phyloP scores from a whole-genome alignment of 2,329 filamentous ascomycete species.

The Neonectria ditissima region DNA sequence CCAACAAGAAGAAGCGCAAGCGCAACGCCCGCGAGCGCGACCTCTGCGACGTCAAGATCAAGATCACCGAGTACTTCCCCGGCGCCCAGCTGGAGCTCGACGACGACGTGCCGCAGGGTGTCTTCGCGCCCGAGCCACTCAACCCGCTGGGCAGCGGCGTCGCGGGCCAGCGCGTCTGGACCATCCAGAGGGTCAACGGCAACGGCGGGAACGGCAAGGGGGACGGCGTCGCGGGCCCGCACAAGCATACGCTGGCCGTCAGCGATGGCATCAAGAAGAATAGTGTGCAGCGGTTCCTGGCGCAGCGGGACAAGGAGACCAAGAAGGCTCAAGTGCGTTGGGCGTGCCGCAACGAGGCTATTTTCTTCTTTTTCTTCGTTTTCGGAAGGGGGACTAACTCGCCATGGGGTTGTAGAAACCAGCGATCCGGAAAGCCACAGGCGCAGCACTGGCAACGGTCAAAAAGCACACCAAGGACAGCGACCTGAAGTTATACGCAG shows the following conservation, averaged over 20 bases:
- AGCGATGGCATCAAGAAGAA: constrained; percentile 87
- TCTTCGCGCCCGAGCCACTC: constrained; percentile 27
- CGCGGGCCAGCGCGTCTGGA: constrained; percentile 72
- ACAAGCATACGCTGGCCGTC: constrained; percentile 78
- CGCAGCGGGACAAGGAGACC: constrained; percentile 73
- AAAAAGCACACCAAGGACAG: constrained; percentile 77
- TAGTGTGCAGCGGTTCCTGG: constrained; percentile 74
- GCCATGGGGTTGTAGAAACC: constrained; percentile 68
- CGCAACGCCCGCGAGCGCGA: constrained; percentile 79
- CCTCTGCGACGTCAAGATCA: constrained; percentile 89
- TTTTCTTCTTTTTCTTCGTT: background rate
- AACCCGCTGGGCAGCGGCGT: constrained; percentile 36
- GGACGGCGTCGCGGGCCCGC: constrained; percentile 76
- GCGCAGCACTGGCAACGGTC: constrained; percentile 75
- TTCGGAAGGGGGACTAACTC: background rate
- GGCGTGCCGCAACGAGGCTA: background rate
- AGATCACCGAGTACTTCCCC: constrained; percentile 83
- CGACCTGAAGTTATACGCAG: constrained; percentile 82
- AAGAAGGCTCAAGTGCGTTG: constrained; percentile 61
- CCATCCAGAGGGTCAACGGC: constrained; percentile 81
- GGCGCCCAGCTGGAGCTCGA: constrained; percentile 55
- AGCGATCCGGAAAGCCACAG: constrained; percentile 78
- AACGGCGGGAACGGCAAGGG: constrained; percentile 79
- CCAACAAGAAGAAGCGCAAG: constrained; percentile 85
- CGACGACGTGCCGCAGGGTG: constrained; percentile 17